Evolutionary conservation across 495 filamentous ascomycete genomes (phyloP).

Genomic region (Aspergillus egyptiacus): DNA sequence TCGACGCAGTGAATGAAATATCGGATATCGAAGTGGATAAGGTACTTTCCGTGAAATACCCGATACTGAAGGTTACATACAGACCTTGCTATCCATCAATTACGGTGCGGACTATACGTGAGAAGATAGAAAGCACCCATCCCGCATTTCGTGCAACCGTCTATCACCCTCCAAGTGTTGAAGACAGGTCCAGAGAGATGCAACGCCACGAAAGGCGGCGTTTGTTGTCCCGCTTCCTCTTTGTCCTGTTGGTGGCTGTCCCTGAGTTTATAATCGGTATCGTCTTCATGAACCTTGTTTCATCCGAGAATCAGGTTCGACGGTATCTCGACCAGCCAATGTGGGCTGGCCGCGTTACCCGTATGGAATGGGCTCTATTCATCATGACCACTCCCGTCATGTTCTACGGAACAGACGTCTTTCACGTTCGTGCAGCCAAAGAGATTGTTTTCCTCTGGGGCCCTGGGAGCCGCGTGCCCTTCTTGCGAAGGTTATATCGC

Average conservation of each 20-base stretch:
- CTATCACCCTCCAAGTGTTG: conserved; percentile 76
- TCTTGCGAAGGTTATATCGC: conserved; percentile 74
- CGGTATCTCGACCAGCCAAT: conserved; percentile 60
- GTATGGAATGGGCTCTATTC: conserved; percentile 77
- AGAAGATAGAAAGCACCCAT: conserved; percentile 58
- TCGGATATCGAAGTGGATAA: conserved; percentile 47
- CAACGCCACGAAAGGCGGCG: conserved; percentile 56
- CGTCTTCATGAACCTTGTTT: conserved; percentile 80
- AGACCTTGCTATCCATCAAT: conserved; percentile 59
- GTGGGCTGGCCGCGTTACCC: conserved; percentile 68
- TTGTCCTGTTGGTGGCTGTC: conserved; percentile 70
- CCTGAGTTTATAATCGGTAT: conserved; percentile 89
- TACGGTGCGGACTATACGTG: conserved; percentile 71
- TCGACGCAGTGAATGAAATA: conserved; percentile 46
- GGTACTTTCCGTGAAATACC: conserved; percentile 45
- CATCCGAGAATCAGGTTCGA: conserved; percentile 47
- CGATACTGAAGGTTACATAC: conserved; percentile 68
- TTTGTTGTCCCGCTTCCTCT: conserved; percentile 57
- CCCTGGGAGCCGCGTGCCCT: conserved; percentile 65
- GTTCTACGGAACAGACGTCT: conserved; percentile 82
- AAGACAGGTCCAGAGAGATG: conserved; percentile 73
- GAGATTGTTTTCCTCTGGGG: conserved; percentile 79
- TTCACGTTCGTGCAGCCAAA: conserved; percentile 72
- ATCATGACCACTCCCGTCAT: conserved; percentile 85
- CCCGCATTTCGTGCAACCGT: conserved; percentile 59